Percentiles rank a stretch among this genome's conserved stretches.
These are phyloP conservation scores for Spencermartinsiella ligniputridi DNA, from an alignment of 1,139 yeast genomes.

Conservation along the genomic window DNA sequence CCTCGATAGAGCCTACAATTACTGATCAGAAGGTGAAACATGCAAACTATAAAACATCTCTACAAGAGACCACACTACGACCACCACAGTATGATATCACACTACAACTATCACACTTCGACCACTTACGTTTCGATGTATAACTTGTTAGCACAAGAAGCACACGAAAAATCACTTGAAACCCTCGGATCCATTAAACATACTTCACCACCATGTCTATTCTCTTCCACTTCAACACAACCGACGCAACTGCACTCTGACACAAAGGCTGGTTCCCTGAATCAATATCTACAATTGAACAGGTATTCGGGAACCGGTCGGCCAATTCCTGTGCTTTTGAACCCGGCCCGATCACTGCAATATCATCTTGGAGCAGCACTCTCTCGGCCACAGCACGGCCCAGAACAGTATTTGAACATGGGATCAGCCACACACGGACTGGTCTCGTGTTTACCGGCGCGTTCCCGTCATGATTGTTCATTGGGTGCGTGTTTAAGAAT, in stretches of 20 bases:
- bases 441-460: slow-evolving; percentile 6
- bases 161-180: no score
- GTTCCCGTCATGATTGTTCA: neutral
- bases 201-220: slow-evolving; percentile 29
- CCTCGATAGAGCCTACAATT: slow-evolving; percentile 31
- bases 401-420: slow-evolving; percentile 19
- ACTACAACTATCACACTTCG: no score
- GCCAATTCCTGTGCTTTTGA: slow-evolving; percentile 14
- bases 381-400: slow-evolving; percentile 20
- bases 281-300: slow-evolving; percentile 23
- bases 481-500: no score
- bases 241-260: slow-evolving; percentile 27
- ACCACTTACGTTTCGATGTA: no score
- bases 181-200: no score
- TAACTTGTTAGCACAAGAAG: no score
- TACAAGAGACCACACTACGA: no score
- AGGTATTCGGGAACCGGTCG: slow-evolving; percentile 19
- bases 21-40: slow-evolving; percentile 8
- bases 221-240: slow-evolving; percentile 22
- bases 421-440: slow-evolving; percentile 24
- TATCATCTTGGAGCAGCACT: slow-evolving; percentile 21
- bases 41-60: slow-evolving; percentile 6
- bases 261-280: slow-evolving; percentile 27
- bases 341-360: slow-evolving; percentile 19
- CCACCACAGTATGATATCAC: no score